Evolutionary conservation across 2,329 filamentous ascomycete species (phyloP), one percentile per base, ranked within the genome.

Genomic region (Xylaria hypoxylon): DNA sequence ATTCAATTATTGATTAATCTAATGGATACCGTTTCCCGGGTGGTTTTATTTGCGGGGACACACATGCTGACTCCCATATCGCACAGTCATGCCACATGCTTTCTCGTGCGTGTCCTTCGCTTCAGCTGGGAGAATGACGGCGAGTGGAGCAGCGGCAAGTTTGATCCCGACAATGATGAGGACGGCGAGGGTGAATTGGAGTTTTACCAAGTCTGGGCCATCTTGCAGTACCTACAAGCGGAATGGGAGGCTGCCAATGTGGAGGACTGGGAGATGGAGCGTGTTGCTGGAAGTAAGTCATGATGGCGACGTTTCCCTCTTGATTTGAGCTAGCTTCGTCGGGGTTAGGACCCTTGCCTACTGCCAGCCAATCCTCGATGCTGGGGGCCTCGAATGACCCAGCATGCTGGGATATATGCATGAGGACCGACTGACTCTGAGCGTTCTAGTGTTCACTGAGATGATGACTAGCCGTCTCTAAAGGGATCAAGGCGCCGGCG

Each of bases 221-320:
- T 76, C 38, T 55, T 76, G 19, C 62, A 69, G 22, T 76, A 75
- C 40, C 51, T 76, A 28, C 75, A 76, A 64, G 70, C 66, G 0
- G 75, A 77, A 24, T 77, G 75, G 75, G 73, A 76, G 59, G 72
- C 70, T 8, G 71, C 68, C 19, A 72, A 74, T 45, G 50, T 73
- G 24, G 71, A 73, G 15, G 68, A 68, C 15, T 74, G 71, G 70
- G 72, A 74, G 26, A 35, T 61, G 13, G 68, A 70, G 3, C 55
- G 51, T 17, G 31, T 70, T 2, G 50, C 45, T 44, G 40, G 31
- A 40, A 57, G 59, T 67, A 53, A 61, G 61, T 61, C 17, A 8
- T 38, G 10, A 19, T 13, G 4, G 26, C 2, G 6, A 26, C 17
- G 4, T 26, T 53, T 38, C 35, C 10, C 15, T 51, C 31, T 42